phyloP scores from a whole-genome alignment of 202 grass and related monocot genomes.

The Panicum hallii region DNA sequence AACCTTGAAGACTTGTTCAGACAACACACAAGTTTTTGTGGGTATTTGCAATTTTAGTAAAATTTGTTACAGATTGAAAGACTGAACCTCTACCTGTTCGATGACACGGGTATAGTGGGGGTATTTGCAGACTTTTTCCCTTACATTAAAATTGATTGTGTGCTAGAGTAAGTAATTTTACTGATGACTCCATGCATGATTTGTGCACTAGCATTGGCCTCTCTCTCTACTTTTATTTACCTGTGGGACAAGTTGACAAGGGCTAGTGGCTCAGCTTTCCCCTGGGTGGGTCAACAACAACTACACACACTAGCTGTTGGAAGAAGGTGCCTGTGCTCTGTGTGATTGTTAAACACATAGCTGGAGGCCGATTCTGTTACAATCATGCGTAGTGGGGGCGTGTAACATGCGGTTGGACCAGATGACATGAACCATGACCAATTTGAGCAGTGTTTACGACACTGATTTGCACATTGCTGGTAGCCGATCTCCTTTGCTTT shows the following conservation, averaged over 20 bases:
- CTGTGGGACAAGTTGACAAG: conserved; percentile 43
- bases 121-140: not conserved
- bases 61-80: not conserved
- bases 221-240: not conserved
- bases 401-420: conserved; percentile 10
- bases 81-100: not conserved
- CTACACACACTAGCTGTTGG: conserved; percentile 6
- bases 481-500: not conserved
- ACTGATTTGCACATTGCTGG: not conserved
- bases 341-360: conserved; percentile 39
- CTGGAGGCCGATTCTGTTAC: conserved; percentile 38
- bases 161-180: not conserved
- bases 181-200: not conserved
- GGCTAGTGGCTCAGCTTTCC: conserved; percentile 51
- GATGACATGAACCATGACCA: not conserved
- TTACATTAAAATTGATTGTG: not conserved
- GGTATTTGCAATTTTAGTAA: too few species aligned
- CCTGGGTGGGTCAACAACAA: conserved; percentile 39
- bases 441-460: not conserved
- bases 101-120: not conserved
- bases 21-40: too few species aligned
- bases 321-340: not conserved
- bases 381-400: conserved; percentile 11
- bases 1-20: too few species aligned
- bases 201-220: not conserved